A percentile compares a stretch with the other conserved stretches of the same genome.
phyloP scores from a whole-genome alignment of 306 rosid genomes.

The Oemleria cerasiformis region DNA sequence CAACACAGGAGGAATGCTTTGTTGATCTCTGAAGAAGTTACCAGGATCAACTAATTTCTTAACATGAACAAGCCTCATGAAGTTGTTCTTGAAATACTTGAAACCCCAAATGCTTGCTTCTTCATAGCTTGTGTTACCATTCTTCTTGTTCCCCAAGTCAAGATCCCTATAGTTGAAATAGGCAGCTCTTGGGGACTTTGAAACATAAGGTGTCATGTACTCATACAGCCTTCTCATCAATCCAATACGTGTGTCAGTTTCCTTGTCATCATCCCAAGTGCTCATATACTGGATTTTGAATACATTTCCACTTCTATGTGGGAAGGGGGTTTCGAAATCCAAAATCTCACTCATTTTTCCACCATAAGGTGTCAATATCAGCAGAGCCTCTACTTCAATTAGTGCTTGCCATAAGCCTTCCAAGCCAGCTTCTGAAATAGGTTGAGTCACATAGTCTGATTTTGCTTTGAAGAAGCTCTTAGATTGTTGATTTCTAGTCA shows the following conservation, averaged over 20 bases:
- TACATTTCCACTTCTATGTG: conserved; percentile 65
- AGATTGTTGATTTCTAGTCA: conserved; percentile 34
- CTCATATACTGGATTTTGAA: conserved; percentile 53
- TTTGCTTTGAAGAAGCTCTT: conserved; percentile 62
- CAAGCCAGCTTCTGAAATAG: conserved; percentile 47
- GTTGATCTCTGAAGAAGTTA: conserved; percentile 67
- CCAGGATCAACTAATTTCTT: conserved; percentile 66
- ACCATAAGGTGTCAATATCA: conserved; percentile 60
- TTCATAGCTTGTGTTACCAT: conserved; percentile 10
- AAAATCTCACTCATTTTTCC: conserved; percentile 56
- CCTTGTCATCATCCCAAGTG: conserved; percentile 41
- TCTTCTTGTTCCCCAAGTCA: conserved; percentile 31
- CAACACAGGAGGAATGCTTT: conserved; percentile 58
- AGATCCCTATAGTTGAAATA: conserved; percentile 73
- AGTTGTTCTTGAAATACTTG: conserved; percentile 69
- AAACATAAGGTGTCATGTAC: conserved; percentile 59
- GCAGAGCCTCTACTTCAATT: conserved; percentile 34
- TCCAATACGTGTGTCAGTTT: conserved; percentile 30
- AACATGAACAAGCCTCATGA: conserved; percentile 54
- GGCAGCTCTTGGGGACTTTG: conserved; percentile 63
- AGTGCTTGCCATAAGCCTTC: conserved; percentile 48
- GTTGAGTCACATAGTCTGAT: conserved; percentile 55
- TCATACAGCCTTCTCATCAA: conserved; percentile 56
- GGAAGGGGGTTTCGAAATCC: conserved; percentile 54
- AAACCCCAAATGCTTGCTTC: conserved; percentile 49